A percentile compares a stretch with the other conserved stretches of the same genome.
These are phyloP conservation scores for Dipodascopsis uninucleata DNA, from an alignment of 805 yeast species.

Conservation along the genomic window DNA sequence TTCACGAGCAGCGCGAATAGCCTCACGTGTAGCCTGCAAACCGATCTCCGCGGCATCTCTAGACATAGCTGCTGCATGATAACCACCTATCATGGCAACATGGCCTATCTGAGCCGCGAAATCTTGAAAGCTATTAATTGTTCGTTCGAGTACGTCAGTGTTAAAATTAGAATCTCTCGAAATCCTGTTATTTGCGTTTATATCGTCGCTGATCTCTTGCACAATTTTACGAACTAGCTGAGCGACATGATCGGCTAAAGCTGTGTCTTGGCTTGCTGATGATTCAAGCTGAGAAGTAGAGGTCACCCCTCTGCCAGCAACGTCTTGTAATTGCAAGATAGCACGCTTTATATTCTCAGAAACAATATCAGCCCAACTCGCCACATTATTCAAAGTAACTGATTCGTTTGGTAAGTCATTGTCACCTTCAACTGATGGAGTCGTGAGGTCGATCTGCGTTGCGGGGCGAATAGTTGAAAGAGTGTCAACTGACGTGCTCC, in stretches of 20 bases:
- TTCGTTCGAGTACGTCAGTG: slow-evolving; percentile 13
- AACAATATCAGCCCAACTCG: slow-evolving; percentile 10
- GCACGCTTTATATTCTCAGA: slow-evolving; percentile 15
- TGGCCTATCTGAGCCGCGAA: slow-evolving; percentile 21
- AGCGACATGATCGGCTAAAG: slow-evolving; percentile 16
- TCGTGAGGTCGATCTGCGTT: background rate
- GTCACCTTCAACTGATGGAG: no score
- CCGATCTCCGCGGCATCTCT: slow-evolving; percentile 14
- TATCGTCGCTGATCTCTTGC: slow-evolving; percentile 7
- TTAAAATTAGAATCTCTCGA: slow-evolving; percentile 5
- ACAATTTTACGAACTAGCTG: slow-evolving; percentile 17
- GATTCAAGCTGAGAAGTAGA: background rate
- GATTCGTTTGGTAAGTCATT: no score
- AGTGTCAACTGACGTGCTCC: slow-evolving; percentile 6
- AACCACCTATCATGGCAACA: slow-evolving; percentile 13
- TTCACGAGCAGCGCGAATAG: slow-evolving; percentile 16
- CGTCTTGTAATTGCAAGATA: slow-evolving; percentile 13
- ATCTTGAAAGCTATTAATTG: slow-evolving; percentile 13
- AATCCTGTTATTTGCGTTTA: slow-evolving; percentile 3
- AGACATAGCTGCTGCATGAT: slow-evolving; percentile 13
- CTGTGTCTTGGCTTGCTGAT: slow-evolving; percentile 10
- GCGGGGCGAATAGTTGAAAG: background rate
- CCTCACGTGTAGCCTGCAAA: slow-evolving; percentile 15
- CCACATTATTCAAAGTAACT: no score
- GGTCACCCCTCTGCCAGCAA: slow-evolving; percentile 3